Evolutionary conservation across 2,329 filamentous ascomycete genomes (phyloP).

Genomic region (Rhinocladiella mackenziei): DNA sequence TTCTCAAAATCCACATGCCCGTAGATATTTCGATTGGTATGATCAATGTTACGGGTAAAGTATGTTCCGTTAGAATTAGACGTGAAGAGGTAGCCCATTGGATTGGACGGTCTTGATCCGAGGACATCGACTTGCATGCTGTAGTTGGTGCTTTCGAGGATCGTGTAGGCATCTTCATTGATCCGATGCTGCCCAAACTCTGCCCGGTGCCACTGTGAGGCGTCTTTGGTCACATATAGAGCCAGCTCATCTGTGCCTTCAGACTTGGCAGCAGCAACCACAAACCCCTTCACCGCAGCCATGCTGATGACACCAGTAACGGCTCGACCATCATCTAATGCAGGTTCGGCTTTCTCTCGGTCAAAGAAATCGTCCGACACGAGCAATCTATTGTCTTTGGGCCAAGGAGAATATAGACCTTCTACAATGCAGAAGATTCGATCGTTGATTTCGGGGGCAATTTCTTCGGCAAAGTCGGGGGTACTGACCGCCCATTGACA

Average conservation of each 20-base stretch:
- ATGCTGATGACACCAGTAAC: slow-evolving; percentile 77
- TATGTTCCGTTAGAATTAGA: slow-evolving; percentile 98
- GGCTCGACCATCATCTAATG: slow-evolving; percentile 67
- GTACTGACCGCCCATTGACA: slow-evolving; percentile 87
- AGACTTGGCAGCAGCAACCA: slow-evolving; percentile 78
- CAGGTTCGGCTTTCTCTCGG: slow-evolving; percentile 62
- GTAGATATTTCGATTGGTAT: slow-evolving; percentile 75
- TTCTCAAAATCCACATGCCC: slow-evolving; percentile 95
- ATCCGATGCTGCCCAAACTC: slow-evolving; percentile 83
- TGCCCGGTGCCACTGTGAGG: slow-evolving; percentile 81
- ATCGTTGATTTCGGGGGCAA: slow-evolving; percentile 59
- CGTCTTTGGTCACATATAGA: slow-evolving; percentile 82
- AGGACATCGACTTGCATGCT: slow-evolving; percentile 95
- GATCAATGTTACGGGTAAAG: slow-evolving; percentile 85
- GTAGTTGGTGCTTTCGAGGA: slow-evolving; percentile 94
- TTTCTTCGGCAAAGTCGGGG: slow-evolving; percentile 55
- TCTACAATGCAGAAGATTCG: slow-evolving; percentile 76
- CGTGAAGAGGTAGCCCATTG: slow-evolving; percentile 85
- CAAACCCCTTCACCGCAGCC: slow-evolving; percentile 77
- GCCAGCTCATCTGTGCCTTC: slow-evolving; percentile 83
- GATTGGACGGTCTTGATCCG: slow-evolving; percentile 59
- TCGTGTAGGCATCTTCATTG: slow-evolving; percentile 81
- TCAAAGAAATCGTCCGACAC: slow-evolving; percentile 81
- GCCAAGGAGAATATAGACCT: slow-evolving; percentile 66
- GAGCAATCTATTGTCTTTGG: slow-evolving; percentile 71